phyloP scores from a whole-genome alignment of 2,329 filamentous ascomycete genomes.

The Setomelanomma holmii region DNA sequence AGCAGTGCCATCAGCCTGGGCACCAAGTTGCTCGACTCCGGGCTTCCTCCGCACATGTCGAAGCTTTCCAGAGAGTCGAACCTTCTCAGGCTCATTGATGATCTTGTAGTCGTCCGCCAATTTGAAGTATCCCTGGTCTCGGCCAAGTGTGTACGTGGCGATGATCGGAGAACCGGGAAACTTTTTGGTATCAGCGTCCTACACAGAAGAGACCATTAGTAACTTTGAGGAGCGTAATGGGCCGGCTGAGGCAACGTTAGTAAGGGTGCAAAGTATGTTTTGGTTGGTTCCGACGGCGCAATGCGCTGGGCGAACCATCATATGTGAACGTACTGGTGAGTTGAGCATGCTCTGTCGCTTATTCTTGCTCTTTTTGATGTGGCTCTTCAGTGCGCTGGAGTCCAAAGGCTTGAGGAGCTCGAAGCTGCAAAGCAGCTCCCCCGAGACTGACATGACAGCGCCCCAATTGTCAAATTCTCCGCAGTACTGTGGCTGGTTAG shows the following conservation, averaged over 20 bases:
- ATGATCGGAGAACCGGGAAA: constrained; percentile 21
- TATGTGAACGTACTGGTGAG: constrained; percentile 78
- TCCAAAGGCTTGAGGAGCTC: constrained; percentile 96
- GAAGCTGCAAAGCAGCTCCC: constrained; percentile 93
- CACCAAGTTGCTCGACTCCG: constrained; percentile 19
- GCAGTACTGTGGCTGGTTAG: constrained; percentile 73
- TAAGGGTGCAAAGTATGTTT: constrained; percentile 33
- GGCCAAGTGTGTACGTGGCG: constrained; percentile 9
- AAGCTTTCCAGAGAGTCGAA: constrained; percentile 19
- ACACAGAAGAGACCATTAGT: constrained; percentile 46
- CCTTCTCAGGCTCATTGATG: constrained; percentile 17
- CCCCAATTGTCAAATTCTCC: constrained; percentile 99
- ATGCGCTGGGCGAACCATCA: constrained; percentile 20
- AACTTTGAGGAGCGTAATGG: constrained; percentile 59
- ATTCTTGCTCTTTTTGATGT: constrained; percentile 97
- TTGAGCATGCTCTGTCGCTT: constrained; percentile 95
- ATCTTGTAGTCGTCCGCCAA: constrained; percentile 14
- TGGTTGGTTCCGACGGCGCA: constrained; percentile 30
- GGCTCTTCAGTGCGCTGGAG: constrained; percentile 93
- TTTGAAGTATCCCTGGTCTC: constrained; percentile 14
- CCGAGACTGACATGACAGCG: constrained; percentile 96
- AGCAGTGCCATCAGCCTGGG: constrained; percentile 12
- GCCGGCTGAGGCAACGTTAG: constrained; percentile 53
- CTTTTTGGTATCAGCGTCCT: constrained; percentile 26
- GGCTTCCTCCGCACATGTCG: constrained; percentile 23